These are phyloP conservation scores for Ziziphus jujuba DNA, from an alignment of 306 rosid species.

Conservation along the genomic window DNA sequence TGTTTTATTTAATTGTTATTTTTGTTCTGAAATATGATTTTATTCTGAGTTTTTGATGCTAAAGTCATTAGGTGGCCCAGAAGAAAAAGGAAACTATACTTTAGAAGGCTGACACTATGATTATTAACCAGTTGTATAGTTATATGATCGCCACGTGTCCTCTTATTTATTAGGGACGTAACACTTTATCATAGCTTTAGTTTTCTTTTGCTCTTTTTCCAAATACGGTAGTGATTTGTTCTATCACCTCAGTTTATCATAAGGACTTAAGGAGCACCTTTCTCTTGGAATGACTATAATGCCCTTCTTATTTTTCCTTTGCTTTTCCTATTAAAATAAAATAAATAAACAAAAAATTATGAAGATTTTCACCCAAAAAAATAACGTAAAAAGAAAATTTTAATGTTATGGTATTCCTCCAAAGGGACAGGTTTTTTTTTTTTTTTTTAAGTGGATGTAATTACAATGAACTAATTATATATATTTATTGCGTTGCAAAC, in stretches of 20 bases:
- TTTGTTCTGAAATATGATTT: conserved; percentile 17
- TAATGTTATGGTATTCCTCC: too few relatives aligned
- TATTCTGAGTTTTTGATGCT: conserved; percentile 21
- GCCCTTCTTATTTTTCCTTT: conserved; percentile 4
- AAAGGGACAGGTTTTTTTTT: not conserved
- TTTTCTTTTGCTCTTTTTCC: conserved; percentile 22
- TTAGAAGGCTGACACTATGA: conserved; percentile 49
- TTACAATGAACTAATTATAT: too few relatives aligned
- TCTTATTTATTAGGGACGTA: not conserved
- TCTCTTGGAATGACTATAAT: conserved; percentile 22
- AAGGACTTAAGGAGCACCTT: conserved; percentile 39
- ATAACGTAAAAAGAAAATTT: too few relatives aligned
- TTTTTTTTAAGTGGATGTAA: too few relatives aligned
- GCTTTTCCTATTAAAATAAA: not conserved
- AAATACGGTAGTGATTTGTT: conserved; percentile 23
- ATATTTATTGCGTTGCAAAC: too few relatives aligned
- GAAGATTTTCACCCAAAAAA: too few relatives aligned
- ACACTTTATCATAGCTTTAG: conserved; percentile 37
- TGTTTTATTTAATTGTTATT: conserved; percentile 17
- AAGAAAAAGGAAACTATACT: conserved; percentile 31
- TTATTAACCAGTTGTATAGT: conserved; percentile 51
- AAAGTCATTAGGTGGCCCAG: conserved; percentile 35
- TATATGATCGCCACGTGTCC: conserved; percentile 43
- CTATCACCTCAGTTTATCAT: conserved; percentile 21
- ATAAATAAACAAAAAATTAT: too few relatives aligned